A percentile compares a stretch with the other conserved stretches of the same genome.
Evolutionary conservation across 2,329 filamentous ascomycete species (phyloP).

Genomic region (Neofusicoccum ribis): DNA sequence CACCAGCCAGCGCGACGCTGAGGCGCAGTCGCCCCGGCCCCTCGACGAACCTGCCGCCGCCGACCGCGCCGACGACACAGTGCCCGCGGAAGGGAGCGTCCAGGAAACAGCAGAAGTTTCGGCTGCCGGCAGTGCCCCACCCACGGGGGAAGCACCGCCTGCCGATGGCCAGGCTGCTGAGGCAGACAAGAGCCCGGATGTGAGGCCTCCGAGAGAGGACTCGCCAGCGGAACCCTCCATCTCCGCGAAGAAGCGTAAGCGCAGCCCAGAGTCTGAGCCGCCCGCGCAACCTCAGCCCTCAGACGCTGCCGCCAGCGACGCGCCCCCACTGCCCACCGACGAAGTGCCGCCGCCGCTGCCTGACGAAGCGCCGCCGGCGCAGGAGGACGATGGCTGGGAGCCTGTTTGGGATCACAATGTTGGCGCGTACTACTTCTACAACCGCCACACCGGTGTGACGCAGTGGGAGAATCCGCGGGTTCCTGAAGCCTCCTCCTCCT

Average conservation of each 20-base stretch:
- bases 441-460: constrained; percentile 70
- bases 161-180: neutral
- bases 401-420: constrained; percentile 71
- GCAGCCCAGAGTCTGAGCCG: constrained; percentile 3
- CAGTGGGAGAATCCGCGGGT: constrained; percentile 89
- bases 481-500: constrained; percentile 43
- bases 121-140: neutral
- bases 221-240: neutral
- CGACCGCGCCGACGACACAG: neutral
- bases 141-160: neutral
- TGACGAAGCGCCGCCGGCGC: constrained; percentile 31
- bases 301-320: neutral
- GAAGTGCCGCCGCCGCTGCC: constrained; percentile 18
- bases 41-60: neutral
- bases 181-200: neutral
- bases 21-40: neutral
- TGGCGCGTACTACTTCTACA: constrained; percentile 80
- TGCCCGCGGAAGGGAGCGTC: neutral
- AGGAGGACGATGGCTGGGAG: constrained; percentile 72
- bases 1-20: neutral
- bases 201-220: neutral
- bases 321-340: constrained; percentile 15
- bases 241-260: constrained; percentile 18
- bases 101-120: constrained; percentile 15
- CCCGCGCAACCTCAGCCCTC: neutral